Evolutionary conservation across 116 monocot species (phyloP), one percentile per base, ranked within the genome.

Genomic region (Dioscorea cayenensis): DNA sequence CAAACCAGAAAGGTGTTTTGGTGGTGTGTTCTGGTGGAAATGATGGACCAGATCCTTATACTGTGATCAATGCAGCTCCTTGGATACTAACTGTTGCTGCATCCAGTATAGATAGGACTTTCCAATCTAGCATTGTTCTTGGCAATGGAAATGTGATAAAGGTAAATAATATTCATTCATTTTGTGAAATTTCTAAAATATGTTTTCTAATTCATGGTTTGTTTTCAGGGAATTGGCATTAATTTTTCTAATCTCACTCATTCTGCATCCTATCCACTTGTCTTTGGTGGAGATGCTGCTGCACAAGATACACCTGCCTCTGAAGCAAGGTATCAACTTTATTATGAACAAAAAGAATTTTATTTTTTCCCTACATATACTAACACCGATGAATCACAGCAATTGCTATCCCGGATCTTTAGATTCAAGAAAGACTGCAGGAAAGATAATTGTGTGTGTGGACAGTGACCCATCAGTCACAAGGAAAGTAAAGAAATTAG

Each of bases 361-460:
- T 16, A 28, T 16, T 49, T 50, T 36, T 8, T 55, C 20, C 29
- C 1, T 20, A 32, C n/a, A 13, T 62, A 14, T 62, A 14, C n/a
- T 37, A 51, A 18, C 48, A 36, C 20, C 6, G 14, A 21, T 19
- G 20, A 48, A 73, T 69, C 21, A 52, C 85, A 97, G 97, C 78
- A 97, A 97, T 60, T 99, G 99, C 72, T 91, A 99, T 67, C 99
- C 99, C 32, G 91, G 99, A 64, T 99, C 99, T 22, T 49, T 99
- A 63, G 99, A 99, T 58, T 72, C 61, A 2, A 67, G 75, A 13
- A 99, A 94, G 69, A 68, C 73, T 3, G 69, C 81, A 20, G 91
- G 99, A 2, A 99, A 94, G 76, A 91, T 99, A 58, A 71, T 99
- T 28, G 77, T 94, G 14, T 99, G 99, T 49, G 80, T 91, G 3